phyloP scores from a whole-genome alignment of 192 early-diverging fungal genomes.

The Coemansia sp. region DNA sequence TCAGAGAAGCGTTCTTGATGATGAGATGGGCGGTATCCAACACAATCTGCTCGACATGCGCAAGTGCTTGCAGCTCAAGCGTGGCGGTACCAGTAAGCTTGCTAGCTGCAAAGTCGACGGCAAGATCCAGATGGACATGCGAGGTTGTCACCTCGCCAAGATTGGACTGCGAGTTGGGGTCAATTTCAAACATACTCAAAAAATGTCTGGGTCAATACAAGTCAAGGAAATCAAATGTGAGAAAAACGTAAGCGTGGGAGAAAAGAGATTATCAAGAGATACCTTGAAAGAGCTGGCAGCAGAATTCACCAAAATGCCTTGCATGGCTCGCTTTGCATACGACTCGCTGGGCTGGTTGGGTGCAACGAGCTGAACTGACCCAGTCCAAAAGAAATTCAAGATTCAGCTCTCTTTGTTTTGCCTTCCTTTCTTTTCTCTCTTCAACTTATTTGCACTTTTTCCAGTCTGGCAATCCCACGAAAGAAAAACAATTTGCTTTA shows the following conservation, averaged over 20 bases:
- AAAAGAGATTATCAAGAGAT: not conserved
- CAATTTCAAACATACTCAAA: constrained; percentile 52
- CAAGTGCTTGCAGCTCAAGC: constrained; percentile 60
- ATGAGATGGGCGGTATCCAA: constrained; percentile 64
- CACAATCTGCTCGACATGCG: constrained; percentile 61
- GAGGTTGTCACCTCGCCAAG: constrained; percentile 68
- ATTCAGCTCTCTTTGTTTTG: not conserved
- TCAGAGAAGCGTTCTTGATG: constrained; percentile 13
- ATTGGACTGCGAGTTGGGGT: constrained; percentile 87
- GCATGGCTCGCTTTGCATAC: too few species aligned
- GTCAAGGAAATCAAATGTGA: not conserved
- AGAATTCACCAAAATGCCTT: too few species aligned
- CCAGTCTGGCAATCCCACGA: not conserved
- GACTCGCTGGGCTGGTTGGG: too few species aligned
- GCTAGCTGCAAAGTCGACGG: constrained; percentile 74
- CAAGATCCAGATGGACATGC: constrained; percentile 75
- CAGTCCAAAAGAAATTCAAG: not conserved
- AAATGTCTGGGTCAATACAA: not conserved
- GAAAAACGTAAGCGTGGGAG: too few species aligned
- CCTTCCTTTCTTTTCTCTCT: not conserved
- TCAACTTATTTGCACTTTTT: too few species aligned
- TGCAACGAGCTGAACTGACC: too few species aligned
- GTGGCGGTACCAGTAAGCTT: constrained; percentile 66
- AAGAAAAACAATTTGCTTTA: not conserved
- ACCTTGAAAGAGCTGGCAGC: not conserved